Evolutionary conservation across 768 basidiomycete genomes (phyloP), one percentile per base, ranked within the genome.

Genomic region (Panaeolus papilionaceus): DNA sequence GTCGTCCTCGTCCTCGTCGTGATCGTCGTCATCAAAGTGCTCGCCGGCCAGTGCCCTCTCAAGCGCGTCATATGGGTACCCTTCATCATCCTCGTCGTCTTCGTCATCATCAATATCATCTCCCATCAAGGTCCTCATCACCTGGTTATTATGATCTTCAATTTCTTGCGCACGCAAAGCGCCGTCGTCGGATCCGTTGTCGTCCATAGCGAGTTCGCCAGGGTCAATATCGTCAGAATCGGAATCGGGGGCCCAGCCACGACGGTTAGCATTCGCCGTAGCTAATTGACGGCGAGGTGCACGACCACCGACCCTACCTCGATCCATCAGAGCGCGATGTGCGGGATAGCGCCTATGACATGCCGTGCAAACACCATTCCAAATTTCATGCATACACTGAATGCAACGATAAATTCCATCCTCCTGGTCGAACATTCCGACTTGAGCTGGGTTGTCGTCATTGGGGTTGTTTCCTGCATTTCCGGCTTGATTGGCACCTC

Each of bases 361-460:
- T 11, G 73, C 72, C 4, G 87, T 83, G 73, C 93, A 95, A 23
- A 82, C 74, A 1, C 90, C 91, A 68, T 82, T 87, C 85, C 84
- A 88, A 68, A 95, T 91, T 78, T 95, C 93, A 72, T 94, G 88
- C 82, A 89, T 84, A 70, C 92, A 94, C 49, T 89, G 88, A 16
- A 88, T 72, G 74, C 93, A 95, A 18, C 93, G 85, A 72, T 88
- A 90, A n/a, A 94, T 83, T 0, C 89, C 91, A 67, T 94, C 93
- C 70, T 93, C 92, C 9, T 80, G 81, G 72, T 94, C 93, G 39
- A 85, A 84, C 81, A 91, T 86, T 0, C 92, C 92, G 71, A 89
- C 78, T 33, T 83, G 79, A 47, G 82, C 83, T 64, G 71, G 78
- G 71, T 75, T 72, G 63, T 65, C 70, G 6, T 73, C 71, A 65